Evolutionary conservation across 1,139 yeast genomes (phyloP), one percentile per base, ranked within the genome.

Genomic region (Hyphopichia fennica): DNA sequence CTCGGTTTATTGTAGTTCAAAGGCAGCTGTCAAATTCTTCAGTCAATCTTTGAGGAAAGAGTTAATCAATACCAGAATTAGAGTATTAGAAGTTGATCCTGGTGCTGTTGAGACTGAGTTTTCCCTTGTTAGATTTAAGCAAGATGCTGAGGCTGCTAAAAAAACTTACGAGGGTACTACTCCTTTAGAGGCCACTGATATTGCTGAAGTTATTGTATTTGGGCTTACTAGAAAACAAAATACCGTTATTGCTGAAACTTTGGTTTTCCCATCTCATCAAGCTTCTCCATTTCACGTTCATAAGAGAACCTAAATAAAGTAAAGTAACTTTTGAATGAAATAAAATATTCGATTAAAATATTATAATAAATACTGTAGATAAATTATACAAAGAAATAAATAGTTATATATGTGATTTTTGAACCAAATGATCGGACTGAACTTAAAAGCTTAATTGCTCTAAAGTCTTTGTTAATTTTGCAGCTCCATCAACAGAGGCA

Each of bases 371-470:
- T 14, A 18, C 27, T 17, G 7, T 23, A 8, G 11, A 23, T 8
- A n/a, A n/a, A n/a, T n/a, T 28, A 28, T 28, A 28, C 31, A 28
- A 9, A 35, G 17, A 33, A 37, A 35, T 34, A 35, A 38, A 37
- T n/a, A 39, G 10, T 22, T 8, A 22, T 22, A 10, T 22, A 22
- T 8, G 25, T 7, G 9, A 22, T 8, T 22, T 22, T 30, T 11
- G 25, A n/a, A 11, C n/a, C n/a, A n/a, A n/a, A n/a, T n/a, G n/a
- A n/a, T n/a, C n/a, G n/a, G n/a, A 63, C 55, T 48, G 54, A 54
- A 10, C 45, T 54, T 63, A 87, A 58, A 87, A 87, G 2, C 80
- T 67, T 38, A 88, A 63, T 36, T 72, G 74, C 57, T 87, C 96
- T 45, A 88, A 65, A 2, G 83, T 77, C 58, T 82, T 82, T 3